A percentile compares a stretch with the other conserved stretches of the same genome.
These are phyloP conservation scores for Phaeotremella fagi DNA, from an alignment of 768 basidiomycete genomes.

Conservation along the genomic window DNA sequence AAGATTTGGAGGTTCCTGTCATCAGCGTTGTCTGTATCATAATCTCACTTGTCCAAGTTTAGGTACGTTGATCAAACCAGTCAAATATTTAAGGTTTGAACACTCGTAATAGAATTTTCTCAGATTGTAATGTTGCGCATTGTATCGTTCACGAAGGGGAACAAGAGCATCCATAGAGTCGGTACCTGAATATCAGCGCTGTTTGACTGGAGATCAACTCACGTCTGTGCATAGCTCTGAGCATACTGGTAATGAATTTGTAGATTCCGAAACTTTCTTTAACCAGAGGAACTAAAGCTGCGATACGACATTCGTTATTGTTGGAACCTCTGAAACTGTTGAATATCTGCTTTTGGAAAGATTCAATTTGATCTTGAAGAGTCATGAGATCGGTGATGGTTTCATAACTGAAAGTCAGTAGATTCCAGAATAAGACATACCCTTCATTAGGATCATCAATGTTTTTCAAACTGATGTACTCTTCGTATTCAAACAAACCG, in stretches of 20 bases:
- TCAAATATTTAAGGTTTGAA: constrained; percentile 95
- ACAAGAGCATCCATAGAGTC: constrained; percentile 83
- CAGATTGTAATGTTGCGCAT: constrained; percentile 83
- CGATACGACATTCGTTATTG: constrained; percentile 97
- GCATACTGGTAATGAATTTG: constrained; percentile 97
- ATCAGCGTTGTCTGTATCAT: constrained; percentile 7
- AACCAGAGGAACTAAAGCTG: constrained; percentile 88
- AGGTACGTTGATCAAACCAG: constrained; percentile 95
- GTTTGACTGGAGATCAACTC: constrained; percentile 39
- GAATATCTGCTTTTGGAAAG: constrained; percentile 96
- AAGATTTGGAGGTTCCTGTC: constrained; percentile 92
- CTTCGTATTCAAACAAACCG: constrained; percentile 97
- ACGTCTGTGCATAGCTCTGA: constrained; percentile 94
- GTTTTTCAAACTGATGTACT: constrained; percentile 93
- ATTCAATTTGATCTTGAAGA: constrained; percentile 96
- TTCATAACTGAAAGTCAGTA: constrained; percentile 67
- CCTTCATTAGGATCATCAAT: constrained; percentile 99
- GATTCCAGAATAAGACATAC: constrained; percentile 52
- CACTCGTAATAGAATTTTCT: constrained; percentile 99
- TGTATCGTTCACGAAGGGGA: constrained; percentile 79
- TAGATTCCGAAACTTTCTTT: constrained; percentile 99
- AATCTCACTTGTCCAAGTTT: constrained; percentile 78
- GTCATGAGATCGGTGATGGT: constrained; percentile 97
- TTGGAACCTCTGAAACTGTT: constrained; percentile 83
- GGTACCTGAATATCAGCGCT: constrained; percentile 59